Percentiles rank a stretch among this genome's conserved stretches.
Evolutionary conservation across 2,329 filamentous ascomycete species (phyloP).

Genomic region (Ophiosphaerella herpotricha): DNA sequence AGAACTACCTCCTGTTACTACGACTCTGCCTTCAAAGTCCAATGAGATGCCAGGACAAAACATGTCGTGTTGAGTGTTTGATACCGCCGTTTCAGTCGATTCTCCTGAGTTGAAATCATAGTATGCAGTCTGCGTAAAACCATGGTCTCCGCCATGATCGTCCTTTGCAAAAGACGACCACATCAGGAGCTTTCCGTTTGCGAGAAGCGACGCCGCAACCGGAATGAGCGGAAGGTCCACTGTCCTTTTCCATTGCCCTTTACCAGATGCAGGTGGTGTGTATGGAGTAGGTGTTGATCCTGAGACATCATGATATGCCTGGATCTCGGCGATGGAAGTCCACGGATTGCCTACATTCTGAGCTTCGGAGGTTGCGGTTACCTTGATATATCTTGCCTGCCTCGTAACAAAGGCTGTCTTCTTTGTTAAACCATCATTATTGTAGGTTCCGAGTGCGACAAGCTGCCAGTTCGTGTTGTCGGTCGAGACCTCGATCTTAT

Average conservation of each 20-base stretch:
- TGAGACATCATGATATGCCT: slow-evolving; percentile 26
- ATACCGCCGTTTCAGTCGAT: slow-evolving; percentile 32
- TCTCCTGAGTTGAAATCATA: slow-evolving; percentile 33
- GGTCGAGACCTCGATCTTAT: slow-evolving; percentile 37
- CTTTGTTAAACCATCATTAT: slow-evolving; percentile 30
- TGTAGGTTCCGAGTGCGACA: slow-evolving; percentile 30
- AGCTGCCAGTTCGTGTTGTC: slow-evolving; percentile 35
- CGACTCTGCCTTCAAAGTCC: slow-evolving; percentile 54
- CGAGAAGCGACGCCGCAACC: slow-evolving; percentile 27
- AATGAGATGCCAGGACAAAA: slow-evolving; percentile 61
- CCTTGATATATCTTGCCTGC: slow-evolving; percentile 26
- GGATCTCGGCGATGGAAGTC: slow-evolving; percentile 31
- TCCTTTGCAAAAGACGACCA: slow-evolving; percentile 28
- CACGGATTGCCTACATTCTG: slow-evolving; percentile 21
- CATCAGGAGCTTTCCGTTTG: slow-evolving; percentile 29
- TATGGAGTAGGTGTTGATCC: slow-evolving; percentile 17
- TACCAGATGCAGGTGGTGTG: slow-evolving; percentile 19
- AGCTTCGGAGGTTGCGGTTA: slow-evolving; percentile 32
- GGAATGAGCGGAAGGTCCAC: slow-evolving; percentile 36
- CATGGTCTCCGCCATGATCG: slow-evolving; percentile 22
- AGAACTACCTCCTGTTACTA: slow-evolving; percentile 61
- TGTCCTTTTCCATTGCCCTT: slow-evolving; percentile 31
- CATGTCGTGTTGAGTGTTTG: slow-evolving; percentile 58
- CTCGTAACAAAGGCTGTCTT: slow-evolving; percentile 27
- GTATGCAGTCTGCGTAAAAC: slow-evolving; percentile 38